Base-by-base conservation (phyloP, 2,329 filamentous ascomycete species). In the Pestalotiopsis sp. region DNA sequence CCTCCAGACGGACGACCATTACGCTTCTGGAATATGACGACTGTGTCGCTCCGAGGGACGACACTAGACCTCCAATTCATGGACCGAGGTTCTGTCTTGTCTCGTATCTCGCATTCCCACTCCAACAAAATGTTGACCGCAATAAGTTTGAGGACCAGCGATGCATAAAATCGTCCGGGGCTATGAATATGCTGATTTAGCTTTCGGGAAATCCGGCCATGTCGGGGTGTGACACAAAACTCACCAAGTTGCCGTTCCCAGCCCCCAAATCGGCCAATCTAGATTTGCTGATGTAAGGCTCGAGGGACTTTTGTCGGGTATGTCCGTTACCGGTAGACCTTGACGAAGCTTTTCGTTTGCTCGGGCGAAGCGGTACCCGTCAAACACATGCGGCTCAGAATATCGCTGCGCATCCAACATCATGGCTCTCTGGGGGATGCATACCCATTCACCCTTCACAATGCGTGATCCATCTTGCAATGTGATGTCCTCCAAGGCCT, bases 111-210 rank as follows among this genome's bases (percentile, higher is more conserved):
- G 57, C 65, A 66, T 9, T 66, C 65, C 65, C 56, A 66, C n/a
- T 66, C 65, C 52, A 59, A 13, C 65, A 66, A 25, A 14, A 66
- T 13, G n/a, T 45, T 38, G 1, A 60, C 23, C 7, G 31, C 20
- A 20, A 66, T 60, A 12, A 66, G 25, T 31, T 66, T 66, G 17
- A 66, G 38, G 12, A 66, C 38, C 13, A 66, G 36, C 20, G 64
- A 66, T 25, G 64, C 64, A 31, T 66, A 66, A 57, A 66, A 66
- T 23, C 64, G 12, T 6, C 64, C 64, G 31, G 64, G 64, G 25
- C 64, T 66, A 25, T 36, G 6, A 13, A 36, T 17, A 5, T 36
- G 58, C 20, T 36, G 13, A 60, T 13, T 60, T 20, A 60, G 58
- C 27, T 27, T 36, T 36, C 52, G 23, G 52, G 17, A 57, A 4